These are phyloP conservation scores for Zygosaccharomyces siamensis DNA, from an alignment of 805 yeast species.

Conservation along the genomic window DNA sequence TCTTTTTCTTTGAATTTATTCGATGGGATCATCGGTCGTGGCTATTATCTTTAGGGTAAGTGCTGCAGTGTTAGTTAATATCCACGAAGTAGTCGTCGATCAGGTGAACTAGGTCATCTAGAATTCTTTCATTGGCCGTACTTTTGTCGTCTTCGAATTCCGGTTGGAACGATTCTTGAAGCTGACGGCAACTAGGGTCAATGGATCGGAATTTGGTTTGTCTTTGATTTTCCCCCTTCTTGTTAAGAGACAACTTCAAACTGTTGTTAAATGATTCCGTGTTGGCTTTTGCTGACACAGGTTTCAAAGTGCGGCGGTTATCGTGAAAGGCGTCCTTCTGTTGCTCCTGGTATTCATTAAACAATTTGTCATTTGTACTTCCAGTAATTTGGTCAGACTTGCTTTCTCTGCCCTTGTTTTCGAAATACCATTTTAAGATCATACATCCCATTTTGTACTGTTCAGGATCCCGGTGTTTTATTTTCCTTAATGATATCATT, in stretches of 20 bases:
- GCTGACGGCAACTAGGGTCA: not conserved
- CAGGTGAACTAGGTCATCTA: constrained; percentile 6
- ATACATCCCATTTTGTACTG: constrained; percentile 6
- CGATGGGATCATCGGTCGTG: not conserved
- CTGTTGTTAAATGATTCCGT: not conserved
- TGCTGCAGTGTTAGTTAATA: not conserved
- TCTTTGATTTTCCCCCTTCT: not conserved
- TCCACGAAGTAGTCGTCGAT: constrained; percentile 6
- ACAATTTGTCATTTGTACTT: not conserved
- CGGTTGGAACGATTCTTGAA: not conserved
- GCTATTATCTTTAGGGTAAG: not conserved
- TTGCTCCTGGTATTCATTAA: not conserved
- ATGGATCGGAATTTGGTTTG: not conserved
- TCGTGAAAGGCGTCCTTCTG: not conserved
- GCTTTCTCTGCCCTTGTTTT: not conserved
- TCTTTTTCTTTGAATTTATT: no score
- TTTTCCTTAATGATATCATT: not conserved
- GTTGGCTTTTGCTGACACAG: not conserved
- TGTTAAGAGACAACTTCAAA: not conserved
- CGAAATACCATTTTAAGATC: constrained; percentile 7
- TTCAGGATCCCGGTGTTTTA: not conserved
- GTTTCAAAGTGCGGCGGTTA: not conserved
- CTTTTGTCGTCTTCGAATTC: not conserved
- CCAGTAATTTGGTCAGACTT: not conserved
- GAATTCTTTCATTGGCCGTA: constrained; percentile 3